Base-by-base conservation (phyloP, 176 grass and related monocot genomes). In the Zea luxurians region DNA sequence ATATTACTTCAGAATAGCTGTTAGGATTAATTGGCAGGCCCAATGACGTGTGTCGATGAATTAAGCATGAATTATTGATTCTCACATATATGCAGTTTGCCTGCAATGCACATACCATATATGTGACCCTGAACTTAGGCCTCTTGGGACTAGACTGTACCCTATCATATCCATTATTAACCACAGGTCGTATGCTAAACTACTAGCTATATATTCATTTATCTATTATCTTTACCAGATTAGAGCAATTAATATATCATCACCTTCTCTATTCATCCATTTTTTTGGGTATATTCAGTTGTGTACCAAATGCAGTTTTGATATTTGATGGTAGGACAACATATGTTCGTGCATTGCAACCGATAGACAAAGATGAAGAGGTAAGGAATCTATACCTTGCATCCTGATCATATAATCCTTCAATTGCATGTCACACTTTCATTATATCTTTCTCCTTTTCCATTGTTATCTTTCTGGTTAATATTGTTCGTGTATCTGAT, bases 91-190 rank as follows among this genome's bases (percentile, higher is more conserved):
- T 62, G 59, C 91, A 97, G 94, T 85, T 97, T n/a, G 68, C 91
- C 36, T 97, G 94, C 76, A 97, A 97, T 88, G 94, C 91, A 68
- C 94, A 93, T 88, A 97, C 86, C 37, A 97, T 97, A 84, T 97
- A 40, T 40, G 91, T 68, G 94, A 97, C 73, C 62, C 58, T 79
- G 91, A 97, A 91, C 89, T 97, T 85, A 83, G 86, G 77, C 86
- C 94, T 61, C 75, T 93, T 71, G 91, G 94, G 68, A 97, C 89
- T 60, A 88, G 89, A 83, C 76, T 97, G 41, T 97, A 87, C 67
- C 94, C 91, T 86, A 86, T 91, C 63, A 88, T 97, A 84, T 97
- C 94, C 53, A 89, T 91, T 81, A 97, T 97, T 86, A 97, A 97
- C 81, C 91, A 97, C 78, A 97, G 91, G 94, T 97, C 53, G 21